A percentile compares a stretch with the other conserved stretches of the same genome.
phyloP scores from a whole-genome alignment of 2,329 filamentous ascomycete genomes.

The Aspergillus fijiensis region DNA sequence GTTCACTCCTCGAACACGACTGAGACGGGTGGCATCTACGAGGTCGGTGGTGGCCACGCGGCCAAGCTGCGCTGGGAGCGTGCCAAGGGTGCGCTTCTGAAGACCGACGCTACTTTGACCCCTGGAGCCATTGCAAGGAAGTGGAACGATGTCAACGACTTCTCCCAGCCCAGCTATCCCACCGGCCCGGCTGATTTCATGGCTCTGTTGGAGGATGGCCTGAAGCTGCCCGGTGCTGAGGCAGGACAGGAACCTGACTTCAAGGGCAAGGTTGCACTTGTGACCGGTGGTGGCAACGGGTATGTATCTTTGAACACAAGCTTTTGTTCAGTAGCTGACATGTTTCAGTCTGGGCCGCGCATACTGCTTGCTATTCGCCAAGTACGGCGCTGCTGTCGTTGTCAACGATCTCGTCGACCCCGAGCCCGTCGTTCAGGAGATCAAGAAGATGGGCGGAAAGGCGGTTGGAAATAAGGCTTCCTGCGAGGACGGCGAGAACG shows the following conservation, averaged over 20 bases:
- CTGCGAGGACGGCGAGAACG: slow-evolving; percentile 84
- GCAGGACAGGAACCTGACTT: slow-evolving; percentile 75
- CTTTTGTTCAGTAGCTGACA: background rate
- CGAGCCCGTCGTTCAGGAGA: slow-evolving; percentile 86
- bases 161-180: slow-evolving; percentile 79
- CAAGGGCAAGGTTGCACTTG: slow-evolving; percentile 77
- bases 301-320: slow-evolving; percentile 36
- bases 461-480: slow-evolving; percentile 91
- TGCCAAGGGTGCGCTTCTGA: slow-evolving; percentile 81
- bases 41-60: slow-evolving; percentile 87
- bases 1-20: slow-evolving; percentile 79
- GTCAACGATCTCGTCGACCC: slow-evolving; percentile 96
- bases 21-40: slow-evolving; percentile 88
- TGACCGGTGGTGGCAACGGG: slow-evolving; percentile 85
- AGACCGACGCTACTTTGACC: slow-evolving; percentile 83
- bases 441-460: slow-evolving; percentile 83
- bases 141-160: slow-evolving; percentile 86
- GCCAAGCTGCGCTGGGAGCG: slow-evolving; percentile 96
- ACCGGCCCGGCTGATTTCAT: slow-evolving; percentile 85
- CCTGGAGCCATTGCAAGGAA: slow-evolving; percentile 83
- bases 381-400: slow-evolving; percentile 78
- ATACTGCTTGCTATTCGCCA: slow-evolving; percentile 85
- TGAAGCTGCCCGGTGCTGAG: slow-evolving; percentile 72
- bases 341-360: slow-evolving; percentile 73
- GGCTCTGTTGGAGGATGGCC: slow-evolving; percentile 75